Evolutionary conservation across 1,139 yeast genomes (phyloP).

Genomic region (Maudiozyma humilis): DNA sequence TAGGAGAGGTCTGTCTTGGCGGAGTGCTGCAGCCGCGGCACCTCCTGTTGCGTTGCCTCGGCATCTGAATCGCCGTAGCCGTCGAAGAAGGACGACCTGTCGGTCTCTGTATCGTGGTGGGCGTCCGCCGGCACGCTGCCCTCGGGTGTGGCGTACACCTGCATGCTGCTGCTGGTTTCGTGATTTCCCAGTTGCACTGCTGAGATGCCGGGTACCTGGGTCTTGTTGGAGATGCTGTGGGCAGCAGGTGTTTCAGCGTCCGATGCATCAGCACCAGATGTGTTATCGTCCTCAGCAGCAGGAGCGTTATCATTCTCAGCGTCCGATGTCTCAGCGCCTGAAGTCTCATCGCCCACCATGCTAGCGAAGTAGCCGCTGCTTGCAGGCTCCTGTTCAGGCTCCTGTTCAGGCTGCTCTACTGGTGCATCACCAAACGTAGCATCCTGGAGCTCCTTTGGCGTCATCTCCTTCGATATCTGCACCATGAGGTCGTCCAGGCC

Average conservation of each 20-base stretch:
- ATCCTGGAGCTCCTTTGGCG: slow-evolving; percentile 14
- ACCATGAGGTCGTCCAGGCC: slow-evolving; percentile 28
- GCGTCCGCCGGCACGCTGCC: not conserved
- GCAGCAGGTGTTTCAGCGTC: not conserved
- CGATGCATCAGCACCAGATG: not conserved
- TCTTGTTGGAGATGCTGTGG: not conserved
- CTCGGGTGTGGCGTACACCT: not conserved
- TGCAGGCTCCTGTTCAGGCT: slow-evolving; percentile 3
- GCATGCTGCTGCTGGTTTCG: not conserved
- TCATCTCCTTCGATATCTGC: slow-evolving; percentile 29
- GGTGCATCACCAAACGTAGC: not conserved
- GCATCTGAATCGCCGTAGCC: not conserved
- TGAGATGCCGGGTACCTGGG: not conserved
- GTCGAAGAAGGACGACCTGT: not conserved
- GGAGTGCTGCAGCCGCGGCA: not conserved
- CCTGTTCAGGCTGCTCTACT: not conserved
- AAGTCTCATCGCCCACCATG: slow-evolving; percentile 5
- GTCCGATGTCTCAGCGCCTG: not conserved
- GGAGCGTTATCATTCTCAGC: not conserved
- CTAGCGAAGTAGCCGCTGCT: slow-evolving; percentile 8
- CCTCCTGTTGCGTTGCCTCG: not conserved
- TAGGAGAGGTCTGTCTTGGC: not conserved
- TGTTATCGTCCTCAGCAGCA: not conserved
- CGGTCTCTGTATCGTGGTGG: not conserved
- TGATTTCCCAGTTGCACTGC: not conserved